Percentiles rank a stretch among this genome's conserved stretches.
Conservation (phyloP, 148 eudicot species). For the Amaranthus hypochondriacus region DNA sequence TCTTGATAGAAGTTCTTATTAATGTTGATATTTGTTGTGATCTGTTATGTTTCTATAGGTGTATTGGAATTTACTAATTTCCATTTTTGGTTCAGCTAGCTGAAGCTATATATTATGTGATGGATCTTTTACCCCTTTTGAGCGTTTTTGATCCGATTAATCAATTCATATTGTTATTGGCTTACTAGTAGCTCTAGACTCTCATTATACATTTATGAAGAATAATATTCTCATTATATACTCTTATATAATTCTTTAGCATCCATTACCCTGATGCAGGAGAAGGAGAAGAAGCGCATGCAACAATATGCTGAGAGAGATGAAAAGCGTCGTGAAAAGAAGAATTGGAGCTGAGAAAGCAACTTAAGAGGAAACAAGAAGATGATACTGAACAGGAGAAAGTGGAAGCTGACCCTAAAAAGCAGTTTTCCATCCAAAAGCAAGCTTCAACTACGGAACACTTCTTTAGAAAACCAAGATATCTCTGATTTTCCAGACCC, state of each 20-base stretch:
- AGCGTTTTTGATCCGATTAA: too few species aligned
- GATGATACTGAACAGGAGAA: constrained; percentile 81
- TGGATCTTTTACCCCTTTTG: too few species aligned
- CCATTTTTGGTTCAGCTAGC: too few species aligned
- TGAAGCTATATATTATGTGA: too few species aligned
- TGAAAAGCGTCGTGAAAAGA: constrained; percentile 68
- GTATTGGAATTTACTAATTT: too few species aligned
- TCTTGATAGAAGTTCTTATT: too few species aligned
- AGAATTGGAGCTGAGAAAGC: constrained; percentile 57
- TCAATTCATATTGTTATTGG: not conserved
- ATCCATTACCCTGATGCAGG: constrained; percentile 40
- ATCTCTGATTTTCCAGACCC: constrained; percentile 19
- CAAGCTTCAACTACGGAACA: constrained; percentile 95
- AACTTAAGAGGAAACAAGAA: constrained; percentile 71
- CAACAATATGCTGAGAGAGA: constrained; percentile 87
- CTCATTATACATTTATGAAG: too few species aligned
- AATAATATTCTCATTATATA: not conserved
- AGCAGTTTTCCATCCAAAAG: constrained; percentile 62
- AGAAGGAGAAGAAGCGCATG: constrained; percentile 68
- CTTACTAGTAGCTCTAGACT: not conserved
- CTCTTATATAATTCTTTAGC: not conserved
- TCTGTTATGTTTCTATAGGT: too few species aligned
- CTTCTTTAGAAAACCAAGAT: constrained; percentile 58
- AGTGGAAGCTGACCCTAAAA: constrained; percentile 82
- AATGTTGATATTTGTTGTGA: too few species aligned